Percentiles rank a stretch among this genome's conserved stretches.
Evolutionary conservation across 352 stramenopile genomes (phyloP).

Genomic region (Pythium biforme): DNA sequence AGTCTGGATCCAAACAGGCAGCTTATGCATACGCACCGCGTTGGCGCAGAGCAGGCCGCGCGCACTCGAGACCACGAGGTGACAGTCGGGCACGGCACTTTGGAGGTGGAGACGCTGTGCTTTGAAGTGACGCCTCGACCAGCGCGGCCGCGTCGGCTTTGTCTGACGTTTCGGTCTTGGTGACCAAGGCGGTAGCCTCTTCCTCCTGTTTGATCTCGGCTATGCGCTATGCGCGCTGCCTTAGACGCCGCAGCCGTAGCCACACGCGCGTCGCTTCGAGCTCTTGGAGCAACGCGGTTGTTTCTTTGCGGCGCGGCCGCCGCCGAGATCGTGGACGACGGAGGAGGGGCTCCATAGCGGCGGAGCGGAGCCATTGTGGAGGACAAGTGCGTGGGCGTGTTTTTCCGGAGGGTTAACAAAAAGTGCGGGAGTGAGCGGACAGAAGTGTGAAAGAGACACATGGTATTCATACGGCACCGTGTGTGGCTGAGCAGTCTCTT

Average conservation of each 20-base stretch:
- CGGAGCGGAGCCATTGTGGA: background rate
- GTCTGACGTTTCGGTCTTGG: background rate
- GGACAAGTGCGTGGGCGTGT: too few species aligned
- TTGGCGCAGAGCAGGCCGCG: background rate
- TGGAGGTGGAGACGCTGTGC: background rate
- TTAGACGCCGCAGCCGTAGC: background rate
- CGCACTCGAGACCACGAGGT: background rate
- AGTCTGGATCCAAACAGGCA: too few species aligned
- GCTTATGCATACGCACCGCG: background rate
- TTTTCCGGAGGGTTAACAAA: too few species aligned
- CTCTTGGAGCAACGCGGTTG: constrained; percentile 1
- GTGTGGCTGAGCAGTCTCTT: too few species aligned
- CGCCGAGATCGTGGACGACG: too few species aligned
- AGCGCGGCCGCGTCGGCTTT: background rate
- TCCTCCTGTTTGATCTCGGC: background rate
- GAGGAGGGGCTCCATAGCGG: background rate
- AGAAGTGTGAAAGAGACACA: too few species aligned
- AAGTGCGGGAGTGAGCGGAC: too few species aligned
- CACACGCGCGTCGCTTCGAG: background rate
- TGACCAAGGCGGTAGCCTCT: background rate
- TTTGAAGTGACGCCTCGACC: background rate
- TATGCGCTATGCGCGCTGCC: background rate
- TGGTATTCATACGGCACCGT: too few species aligned
- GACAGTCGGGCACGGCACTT: background rate
- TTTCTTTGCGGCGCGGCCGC: constrained; percentile 1